These are phyloP conservation scores for Aspergillus hancockii DNA, from an alignment of 495 filamentous ascomycete genomes.

Conservation along the genomic window DNA sequence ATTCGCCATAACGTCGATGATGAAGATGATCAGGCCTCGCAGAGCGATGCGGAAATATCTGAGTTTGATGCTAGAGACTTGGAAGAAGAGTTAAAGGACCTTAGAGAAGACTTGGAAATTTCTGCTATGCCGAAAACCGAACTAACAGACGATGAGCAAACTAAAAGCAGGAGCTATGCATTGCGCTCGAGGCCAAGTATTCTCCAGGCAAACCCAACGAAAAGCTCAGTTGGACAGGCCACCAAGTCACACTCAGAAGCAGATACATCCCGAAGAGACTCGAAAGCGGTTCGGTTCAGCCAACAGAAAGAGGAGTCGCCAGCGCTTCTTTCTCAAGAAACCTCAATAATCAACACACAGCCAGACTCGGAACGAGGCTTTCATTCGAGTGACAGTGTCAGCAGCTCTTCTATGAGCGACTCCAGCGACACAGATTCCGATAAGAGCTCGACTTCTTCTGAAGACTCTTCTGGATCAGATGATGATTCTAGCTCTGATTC, in stretches of 20 bases:
- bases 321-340: background rate
- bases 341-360: background rate
- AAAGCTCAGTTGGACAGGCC: constrained; percentile 14
- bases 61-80: constrained; percentile 43
- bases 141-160: constrained; percentile 21
- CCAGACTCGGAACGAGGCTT: constrained; percentile 17
- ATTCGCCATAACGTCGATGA: constrained; percentile 40
- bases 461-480: constrained; percentile 30
- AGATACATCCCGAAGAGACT: constrained; percentile 27
- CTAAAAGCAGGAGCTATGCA: constrained; percentile 4
- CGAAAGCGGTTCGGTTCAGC: constrained; percentile 39
- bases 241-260: constrained; percentile 1
- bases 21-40: constrained; percentile 28
- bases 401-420: constrained; percentile 26
- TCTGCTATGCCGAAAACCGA: constrained; percentile 21
- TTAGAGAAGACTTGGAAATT: constrained; percentile 44
- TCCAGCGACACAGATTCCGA: constrained; percentile 26
- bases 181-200: constrained; percentile 15
- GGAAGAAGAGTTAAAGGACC: constrained; percentile 42
- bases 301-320: constrained; percentile 19
- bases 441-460: constrained; percentile 24
- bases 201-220: constrained; percentile 11
- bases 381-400: constrained; percentile 19
- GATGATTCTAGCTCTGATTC: constrained; percentile 19
- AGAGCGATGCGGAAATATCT: constrained; percentile 39